phyloP scores from a whole-genome alignment of 352 stramenopile species.

The Elongisporangium anandrum region DNA sequence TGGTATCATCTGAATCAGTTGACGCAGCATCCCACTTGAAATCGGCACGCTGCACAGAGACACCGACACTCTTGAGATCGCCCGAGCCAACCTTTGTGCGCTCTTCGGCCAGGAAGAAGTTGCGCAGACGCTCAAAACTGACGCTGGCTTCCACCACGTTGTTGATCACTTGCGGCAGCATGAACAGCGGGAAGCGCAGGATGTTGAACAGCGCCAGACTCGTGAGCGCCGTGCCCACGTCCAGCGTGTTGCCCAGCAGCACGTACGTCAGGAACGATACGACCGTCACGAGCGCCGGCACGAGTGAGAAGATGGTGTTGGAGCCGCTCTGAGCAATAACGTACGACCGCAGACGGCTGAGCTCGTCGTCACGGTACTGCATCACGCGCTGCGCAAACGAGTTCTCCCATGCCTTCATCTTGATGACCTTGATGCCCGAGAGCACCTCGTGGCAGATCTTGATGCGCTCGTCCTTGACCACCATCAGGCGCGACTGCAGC shows the following conservation, averaged over 20 bases:
- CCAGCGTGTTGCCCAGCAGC: constrained; percentile 82
- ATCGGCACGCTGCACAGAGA: constrained; percentile 45
- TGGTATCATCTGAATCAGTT: constrained; percentile 19
- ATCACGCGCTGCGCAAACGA: constrained; percentile 64
- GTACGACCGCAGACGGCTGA: constrained; percentile 71
- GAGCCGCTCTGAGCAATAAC: constrained; percentile 43
- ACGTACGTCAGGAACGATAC: constrained; percentile 86
- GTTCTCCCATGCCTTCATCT: constrained; percentile 95
- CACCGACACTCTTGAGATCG: constrained; percentile 64
- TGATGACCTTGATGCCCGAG: constrained; percentile 95
- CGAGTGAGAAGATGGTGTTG: constrained; percentile 67
- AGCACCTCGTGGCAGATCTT: constrained; percentile 94
- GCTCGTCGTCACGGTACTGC: constrained; percentile 63
- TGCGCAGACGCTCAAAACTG: constrained; percentile 54
- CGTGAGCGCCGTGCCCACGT: constrained; percentile 91
- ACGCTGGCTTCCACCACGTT: constrained; percentile 87
- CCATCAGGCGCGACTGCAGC: constrained; percentile 87
- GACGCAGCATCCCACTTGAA: constrained; percentile 66
- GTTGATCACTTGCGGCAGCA: constrained; percentile 95
- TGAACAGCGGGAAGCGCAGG: constrained; percentile 95
- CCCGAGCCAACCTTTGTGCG: constrained; percentile 67
- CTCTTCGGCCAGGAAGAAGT: constrained; percentile 70
- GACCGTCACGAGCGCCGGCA: constrained; percentile 93
- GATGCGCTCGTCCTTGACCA: constrained; percentile 90
- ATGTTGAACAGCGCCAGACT: constrained; percentile 93